Percentiles rank a stretch among this genome's conserved stretches.
phyloP scores from a whole-genome alignment of 257 asterid species.

The Thymus quinquecostatus region DNA sequence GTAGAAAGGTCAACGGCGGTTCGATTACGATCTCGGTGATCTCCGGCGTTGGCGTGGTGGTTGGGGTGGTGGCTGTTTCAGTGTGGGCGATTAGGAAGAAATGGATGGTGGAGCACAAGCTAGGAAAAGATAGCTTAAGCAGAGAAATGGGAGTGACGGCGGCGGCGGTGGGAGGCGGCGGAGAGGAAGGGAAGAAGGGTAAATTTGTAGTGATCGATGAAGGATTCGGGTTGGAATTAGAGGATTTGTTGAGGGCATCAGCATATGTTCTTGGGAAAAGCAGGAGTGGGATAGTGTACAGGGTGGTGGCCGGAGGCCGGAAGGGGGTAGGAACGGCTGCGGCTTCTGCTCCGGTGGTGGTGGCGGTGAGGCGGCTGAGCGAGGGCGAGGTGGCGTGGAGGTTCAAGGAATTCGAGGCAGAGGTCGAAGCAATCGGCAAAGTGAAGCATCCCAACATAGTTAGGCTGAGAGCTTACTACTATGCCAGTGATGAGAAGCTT shows the following conservation, averaged over 20 bases:
- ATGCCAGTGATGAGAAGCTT: conserved; percentile 87
- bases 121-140: conserved; percentile 47
- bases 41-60: conserved; percentile 58
- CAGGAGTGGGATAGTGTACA: conserved; percentile 88
- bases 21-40: conserved; percentile 56
- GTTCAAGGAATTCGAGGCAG: conserved; percentile 85
- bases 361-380: conserved; percentile 86
- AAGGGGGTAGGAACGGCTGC: conserved; percentile 32
- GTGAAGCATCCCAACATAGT: conserved; percentile 85
- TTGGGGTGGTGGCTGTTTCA: conserved; percentile 57
- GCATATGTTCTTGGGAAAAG: conserved; percentile 98
- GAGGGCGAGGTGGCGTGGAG: conserved; percentile 73
- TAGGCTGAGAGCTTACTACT: conserved; percentile 82
- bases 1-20: conserved; percentile 42
- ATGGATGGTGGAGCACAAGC: conserved; percentile 52
- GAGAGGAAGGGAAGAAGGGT: conserved; percentile 79
- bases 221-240: conserved; percentile 79
- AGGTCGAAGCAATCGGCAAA: conserved; percentile 76
- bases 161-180: conserved; percentile 38
- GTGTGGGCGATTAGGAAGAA: conserved; percentile 60
- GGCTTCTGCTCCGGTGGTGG: conserved; percentile 50
- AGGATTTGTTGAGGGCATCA: conserved; percentile 94
- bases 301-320: conserved; percentile 78
- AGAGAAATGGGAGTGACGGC: conserved; percentile 32
- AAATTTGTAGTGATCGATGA: conserved; percentile 76